Evolutionary conservation across 1,139 yeast species (phyloP), one percentile per base, ranked within the genome.

Genomic region (Pneumocystis sp.): DNA sequence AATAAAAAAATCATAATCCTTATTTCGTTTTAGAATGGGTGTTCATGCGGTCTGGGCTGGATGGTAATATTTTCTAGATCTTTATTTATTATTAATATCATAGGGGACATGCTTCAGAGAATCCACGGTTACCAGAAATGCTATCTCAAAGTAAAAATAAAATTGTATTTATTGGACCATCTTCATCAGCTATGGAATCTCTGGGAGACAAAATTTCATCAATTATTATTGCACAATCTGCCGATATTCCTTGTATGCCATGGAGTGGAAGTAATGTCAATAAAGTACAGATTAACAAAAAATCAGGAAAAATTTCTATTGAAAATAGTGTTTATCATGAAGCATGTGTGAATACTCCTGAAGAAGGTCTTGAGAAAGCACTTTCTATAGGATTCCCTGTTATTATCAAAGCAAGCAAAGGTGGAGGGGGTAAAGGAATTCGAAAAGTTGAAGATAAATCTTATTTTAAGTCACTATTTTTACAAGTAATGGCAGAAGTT

Each of bases 21-120:
- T 50, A 50, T 50, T 50, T 25, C 31, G 5, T 25, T 25, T 25
- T 50, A 59, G 61, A 79, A 86, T 96, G 64, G 84, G 89, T 70
- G 97, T 88, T 67, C 96, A 93, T 75, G 99, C 98, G 35, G 99
- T 93, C 67, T 93, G 99, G 99, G 98, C 99, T 45, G 99, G 99
- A 72, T 78, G 68, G 68, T 35, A 44, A 60, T 25, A 45, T 44
- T 50, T 63, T 17, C 62, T 15, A 19, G n/a, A 10, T 21, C 3
- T n/a, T 44, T 63, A 31, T 31, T 60, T 1, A 42, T 35, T 37
- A n/a, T 7, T 31, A 29, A 61, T 25, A 31, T 44, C 37, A 56
- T 61, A 59, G 97, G 97, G 99, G 99, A 72, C 98, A 95, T 76
- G 99, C 99, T 56, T 89, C 96, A 34, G 99, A 93, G 79, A 93